Evolutionary conservation across 345 rosid species (phyloP).

Genomic region (Brassica nigra): DNA sequence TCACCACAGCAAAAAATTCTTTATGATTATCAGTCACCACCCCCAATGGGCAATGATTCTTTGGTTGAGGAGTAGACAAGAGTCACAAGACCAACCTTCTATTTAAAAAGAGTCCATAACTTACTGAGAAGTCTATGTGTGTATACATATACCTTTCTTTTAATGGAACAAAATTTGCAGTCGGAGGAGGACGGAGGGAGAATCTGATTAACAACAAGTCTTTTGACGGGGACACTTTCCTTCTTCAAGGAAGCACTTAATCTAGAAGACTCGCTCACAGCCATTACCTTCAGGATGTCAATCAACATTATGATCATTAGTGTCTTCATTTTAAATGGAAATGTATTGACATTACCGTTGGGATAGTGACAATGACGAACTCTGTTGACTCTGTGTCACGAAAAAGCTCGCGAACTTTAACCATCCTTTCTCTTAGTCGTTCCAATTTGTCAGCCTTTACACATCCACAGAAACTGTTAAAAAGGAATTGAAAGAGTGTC

Average conservation of each 20-base stretch:
- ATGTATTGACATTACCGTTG: conserved; percentile 55
- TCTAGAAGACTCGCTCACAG: conserved; percentile 87
- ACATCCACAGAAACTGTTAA: conserved; percentile 8
- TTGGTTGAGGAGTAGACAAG: neutral
- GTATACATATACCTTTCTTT: conserved; percentile 70
- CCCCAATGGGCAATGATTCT: neutral
- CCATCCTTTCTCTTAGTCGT: conserved; percentile 86
- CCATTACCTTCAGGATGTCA: conserved; percentile 70
- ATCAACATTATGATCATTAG: neutral
- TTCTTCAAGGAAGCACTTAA: conserved; percentile 75
- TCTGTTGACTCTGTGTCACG: conserved; percentile 89
- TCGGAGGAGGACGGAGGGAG: conserved; percentile 84
- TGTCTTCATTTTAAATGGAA: neutral
- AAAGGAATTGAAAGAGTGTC: neutral
- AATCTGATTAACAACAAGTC: conserved; percentile 88
- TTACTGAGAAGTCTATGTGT: conserved; percentile 2
- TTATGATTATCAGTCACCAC: neutral
- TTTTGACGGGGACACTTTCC: conserved; percentile 87
- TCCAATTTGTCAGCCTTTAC: conserved; percentile 82
- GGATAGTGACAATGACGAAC: conserved; percentile 92
- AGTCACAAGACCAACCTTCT: neutral
- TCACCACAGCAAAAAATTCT: neutral
- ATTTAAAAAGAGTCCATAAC: neutral
- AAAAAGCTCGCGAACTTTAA: conserved; percentile 96
- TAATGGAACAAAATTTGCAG: conserved; percentile 96